phyloP scores from a whole-genome alignment of 2,329 filamentous ascomycete species.

The Penicillium paneum region DNA sequence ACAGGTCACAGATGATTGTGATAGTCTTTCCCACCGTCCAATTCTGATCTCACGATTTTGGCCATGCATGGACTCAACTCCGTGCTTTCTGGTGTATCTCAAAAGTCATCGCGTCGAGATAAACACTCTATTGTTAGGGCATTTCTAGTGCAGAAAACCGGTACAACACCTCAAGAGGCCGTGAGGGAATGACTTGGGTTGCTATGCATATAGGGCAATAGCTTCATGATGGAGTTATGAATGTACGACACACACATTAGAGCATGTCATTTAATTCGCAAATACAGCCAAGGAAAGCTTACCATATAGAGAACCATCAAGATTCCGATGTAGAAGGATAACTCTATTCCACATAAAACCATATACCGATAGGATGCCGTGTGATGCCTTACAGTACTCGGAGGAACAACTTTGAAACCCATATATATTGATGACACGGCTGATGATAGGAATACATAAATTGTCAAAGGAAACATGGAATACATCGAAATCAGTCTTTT shows the following conservation, averaged over 20 bases:
- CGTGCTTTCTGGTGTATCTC: background rate
- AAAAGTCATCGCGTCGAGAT: background rate
- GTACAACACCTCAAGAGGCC: background rate
- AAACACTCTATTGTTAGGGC: background rate
- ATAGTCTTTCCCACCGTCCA: background rate
- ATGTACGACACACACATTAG: constrained; percentile 8
- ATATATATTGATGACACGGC: background rate
- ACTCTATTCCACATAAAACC: background rate
- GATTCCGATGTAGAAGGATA: background rate
- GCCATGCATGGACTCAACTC: background rate
- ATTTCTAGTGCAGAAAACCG: background rate
- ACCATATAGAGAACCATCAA: background rate
- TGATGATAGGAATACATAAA: background rate
- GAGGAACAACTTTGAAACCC: background rate
- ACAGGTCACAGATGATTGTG: background rate
- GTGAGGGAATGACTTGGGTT: background rate
- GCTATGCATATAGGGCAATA: background rate
- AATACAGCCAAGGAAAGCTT: background rate
- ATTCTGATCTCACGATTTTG: background rate
- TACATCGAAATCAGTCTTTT: background rate
- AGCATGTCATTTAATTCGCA: constrained; percentile 2
- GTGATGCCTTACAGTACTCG: background rate
- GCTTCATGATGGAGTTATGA: constrained; percentile 5
- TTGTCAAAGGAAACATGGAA: background rate
- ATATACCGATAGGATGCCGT: background rate